Conservation (phyloP, 768 basidiomycete genomes). For the Podaxis sp. region DNA sequence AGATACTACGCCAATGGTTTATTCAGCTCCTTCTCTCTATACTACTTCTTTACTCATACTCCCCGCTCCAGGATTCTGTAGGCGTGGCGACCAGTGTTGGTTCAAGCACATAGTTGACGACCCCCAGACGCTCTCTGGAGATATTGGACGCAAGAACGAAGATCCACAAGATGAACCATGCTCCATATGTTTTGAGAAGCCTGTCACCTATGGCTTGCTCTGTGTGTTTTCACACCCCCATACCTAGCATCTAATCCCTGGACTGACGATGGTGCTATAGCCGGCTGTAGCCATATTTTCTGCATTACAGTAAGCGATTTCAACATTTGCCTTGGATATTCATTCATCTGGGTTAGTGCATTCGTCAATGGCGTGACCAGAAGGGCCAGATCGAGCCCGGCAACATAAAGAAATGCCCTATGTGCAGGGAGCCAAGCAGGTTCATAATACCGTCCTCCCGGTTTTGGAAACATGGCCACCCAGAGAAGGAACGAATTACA, state of each 20-base stretch:
- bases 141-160: slow-evolving; percentile 31
- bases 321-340: background rate
- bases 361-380: slow-evolving; percentile 76
- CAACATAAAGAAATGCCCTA: slow-evolving; percentile 74
- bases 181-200: slow-evolving; percentile 75
- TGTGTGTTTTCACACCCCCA: slow-evolving; percentile 34
- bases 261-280: slow-evolving; percentile 30
- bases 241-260: background rate
- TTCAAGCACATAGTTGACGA: slow-evolving; percentile 53
- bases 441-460: slow-evolving; percentile 75
- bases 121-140: slow-evolving; percentile 16
- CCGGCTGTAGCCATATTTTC: slow-evolving; percentile 75
- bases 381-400: slow-evolving; percentile 50
- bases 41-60: background rate
- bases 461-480: slow-evolving; percentile 55
- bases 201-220: slow-evolving; percentile 65
- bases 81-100: slow-evolving; percentile 71
- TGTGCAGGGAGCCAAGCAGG: slow-evolving; percentile 65
- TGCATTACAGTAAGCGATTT: slow-evolving; percentile 56
- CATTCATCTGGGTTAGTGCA: slow-evolving; percentile 49
- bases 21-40: background rate
- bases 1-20: slow-evolving; percentile 58
- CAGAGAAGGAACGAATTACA: slow-evolving; percentile 49
- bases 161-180: slow-evolving; percentile 45
- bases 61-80: slow-evolving; percentile 59